Evolutionary conservation across 2,329 filamentous ascomycete species (phyloP).

Genomic region (Colletotrichum cereale): DNA sequence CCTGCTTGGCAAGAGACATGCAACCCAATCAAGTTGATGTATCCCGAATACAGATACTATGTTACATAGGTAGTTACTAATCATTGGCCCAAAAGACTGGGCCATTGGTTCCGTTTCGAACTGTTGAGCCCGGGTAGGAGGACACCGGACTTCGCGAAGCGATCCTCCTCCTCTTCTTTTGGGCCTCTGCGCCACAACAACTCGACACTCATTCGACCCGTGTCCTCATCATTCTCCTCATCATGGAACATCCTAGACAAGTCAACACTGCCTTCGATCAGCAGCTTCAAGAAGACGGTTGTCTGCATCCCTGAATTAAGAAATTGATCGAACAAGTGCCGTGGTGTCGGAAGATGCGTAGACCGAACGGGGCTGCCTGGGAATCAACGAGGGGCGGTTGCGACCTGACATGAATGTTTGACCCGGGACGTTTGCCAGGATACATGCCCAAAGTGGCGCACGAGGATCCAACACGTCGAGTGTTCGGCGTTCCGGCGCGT

Average conservation of each 20-base stretch:
- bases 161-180: not conserved
- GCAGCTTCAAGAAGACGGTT: not conserved
- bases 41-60: not conserved
- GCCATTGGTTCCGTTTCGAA: not conserved
- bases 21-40: constrained; percentile 5
- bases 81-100: not conserved
- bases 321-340: constrained; percentile 7
- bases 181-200: constrained; percentile 18
- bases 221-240: too few relatives aligned
- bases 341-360: not conserved
- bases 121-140: not conserved
- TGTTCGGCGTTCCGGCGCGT: not conserved
- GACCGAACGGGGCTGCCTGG: not conserved
- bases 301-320: not conserved
- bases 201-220: not conserved
- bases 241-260: not conserved
- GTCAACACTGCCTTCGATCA: not conserved
- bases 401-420: not conserved
- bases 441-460: not conserved
- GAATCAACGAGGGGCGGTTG: not conserved
- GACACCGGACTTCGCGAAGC: constrained; percentile 6
- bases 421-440: not conserved
- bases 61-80: not conserved
- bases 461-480: not conserved
- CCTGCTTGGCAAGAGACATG: constrained; percentile 5